Conservation (phyloP, 2,329 filamentous ascomycete species). For the Hirsutella rhossiliensis region DNA sequence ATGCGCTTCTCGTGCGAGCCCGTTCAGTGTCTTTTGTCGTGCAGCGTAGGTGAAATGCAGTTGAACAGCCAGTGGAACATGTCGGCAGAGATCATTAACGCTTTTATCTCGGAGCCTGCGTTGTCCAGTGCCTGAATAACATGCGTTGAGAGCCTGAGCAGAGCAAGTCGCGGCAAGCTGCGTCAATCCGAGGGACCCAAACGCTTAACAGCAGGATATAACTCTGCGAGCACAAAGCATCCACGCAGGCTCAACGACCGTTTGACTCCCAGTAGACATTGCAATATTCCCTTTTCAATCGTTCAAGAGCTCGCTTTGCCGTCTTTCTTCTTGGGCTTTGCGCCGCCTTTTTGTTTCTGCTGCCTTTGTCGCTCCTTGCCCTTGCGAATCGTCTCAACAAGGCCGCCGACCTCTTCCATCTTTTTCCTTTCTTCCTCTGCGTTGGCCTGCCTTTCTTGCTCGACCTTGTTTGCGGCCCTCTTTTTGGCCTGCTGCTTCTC, state of each 20-base stretch:
- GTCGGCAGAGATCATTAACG: too few relatives aligned
- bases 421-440: slow-evolving; percentile 21
- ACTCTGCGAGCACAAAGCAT: neutral
- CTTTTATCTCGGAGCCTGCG: too few relatives aligned
- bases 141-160: too few relatives aligned
- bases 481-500: slow-evolving; percentile 66
- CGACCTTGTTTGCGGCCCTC: slow-evolving; percentile 27
- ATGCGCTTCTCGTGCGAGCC: too few relatives aligned
- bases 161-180: too few relatives aligned
- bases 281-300: neutral
- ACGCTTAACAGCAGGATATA: too few relatives aligned
- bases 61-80: too few relatives aligned
- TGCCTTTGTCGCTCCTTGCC: slow-evolving; percentile 21
- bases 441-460: slow-evolving; percentile 19
- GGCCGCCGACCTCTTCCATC: slow-evolving; percentile 18
- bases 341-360: neutral
- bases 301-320: neutral
- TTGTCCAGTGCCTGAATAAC: too few relatives aligned
- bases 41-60: too few relatives aligned
- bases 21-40: too few relatives aligned
- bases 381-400: slow-evolving; percentile 33
- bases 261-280: too few relatives aligned
- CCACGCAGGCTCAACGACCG: neutral
- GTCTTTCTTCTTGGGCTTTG: neutral
- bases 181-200: too few relatives aligned